Base-by-base conservation (phyloP, 441 rosid species). In the Hypseocharis bilobata region DNA sequence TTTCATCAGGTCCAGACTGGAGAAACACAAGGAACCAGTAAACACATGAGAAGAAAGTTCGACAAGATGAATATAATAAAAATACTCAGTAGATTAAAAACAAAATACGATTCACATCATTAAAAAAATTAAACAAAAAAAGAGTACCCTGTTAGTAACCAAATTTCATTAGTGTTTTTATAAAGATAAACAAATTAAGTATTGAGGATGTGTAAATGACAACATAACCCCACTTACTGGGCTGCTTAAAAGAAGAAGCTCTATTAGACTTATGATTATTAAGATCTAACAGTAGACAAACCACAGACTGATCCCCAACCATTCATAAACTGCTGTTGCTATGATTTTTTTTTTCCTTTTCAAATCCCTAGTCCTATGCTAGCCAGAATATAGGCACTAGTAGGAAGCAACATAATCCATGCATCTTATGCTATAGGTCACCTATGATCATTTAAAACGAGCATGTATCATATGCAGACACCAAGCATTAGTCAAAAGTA, bases 1-100 rank as follows among this genome's bases (percentile, higher is more conserved):
- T 87, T 75, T 86, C 96, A 87, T 93, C 98, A 34, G 85, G 60
- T 74, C 98, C 95, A 61, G 96, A 86, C 98, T 88, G 84, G 57
- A 77, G 26, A 62, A 38, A 23, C n/a, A n/a, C n/a, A 32, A 60
- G 4, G n/a, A 68, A n/a, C 13, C 26, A 19, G 40, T 16, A 58
- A 27, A 4, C 26, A 27, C 22, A 60, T n/a, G n/a, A n/a, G 6
- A 30, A 19, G 22, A 23, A 23, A 52, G 1, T 19, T 23, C 22
- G 28, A 5, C 28, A 23, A 52, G 29, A 23, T 52, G 58, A 1
- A 25, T 25, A 13, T 26, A 54, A 4, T 54, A 23, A 8, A 23
- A 23, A 4, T 5, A 13, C n/a, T 2, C 59, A 54, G 2, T 10
- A 11, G 13, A 23, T 17, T 13, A 54, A 17, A 54, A 54, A 13